These are phyloP conservation scores for Yarrowia galli DNA, from an alignment of 1,139 yeast species.

Conservation along the genomic window DNA sequence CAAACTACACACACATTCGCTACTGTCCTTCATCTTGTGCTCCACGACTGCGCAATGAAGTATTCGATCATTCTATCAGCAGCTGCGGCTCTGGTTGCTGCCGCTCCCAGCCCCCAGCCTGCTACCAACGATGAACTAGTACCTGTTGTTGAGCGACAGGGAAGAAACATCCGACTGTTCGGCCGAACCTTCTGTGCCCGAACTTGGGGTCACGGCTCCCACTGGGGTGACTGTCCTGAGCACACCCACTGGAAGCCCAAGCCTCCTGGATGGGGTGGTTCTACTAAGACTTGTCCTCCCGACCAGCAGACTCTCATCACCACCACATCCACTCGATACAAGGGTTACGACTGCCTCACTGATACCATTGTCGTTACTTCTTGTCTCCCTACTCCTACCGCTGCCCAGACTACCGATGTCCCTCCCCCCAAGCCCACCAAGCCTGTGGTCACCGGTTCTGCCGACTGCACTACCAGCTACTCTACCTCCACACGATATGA, in stretches of 20 bases:
- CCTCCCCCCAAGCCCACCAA: conserved; percentile 2
- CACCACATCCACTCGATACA: conserved; percentile 1
- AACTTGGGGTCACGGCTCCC: conserved; percentile 8
- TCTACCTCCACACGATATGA: conserved; percentile 2
- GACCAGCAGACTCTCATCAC: conserved; percentile 13
- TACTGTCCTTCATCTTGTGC: conserved; percentile 34
- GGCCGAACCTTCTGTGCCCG: conserved; percentile 22
- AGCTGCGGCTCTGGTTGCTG: conserved; percentile 23
- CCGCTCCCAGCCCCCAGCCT: conserved; percentile 30
- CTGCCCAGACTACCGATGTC: neutral
- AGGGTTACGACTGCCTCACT: conserved; percentile 26
- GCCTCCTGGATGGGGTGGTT: conserved; percentile 5
- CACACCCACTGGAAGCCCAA: conserved; percentile 13
- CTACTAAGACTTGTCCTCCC: conserved; percentile 11
- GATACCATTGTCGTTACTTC: conserved; percentile 8
- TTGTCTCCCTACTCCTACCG: conserved; percentile 9
- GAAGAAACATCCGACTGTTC: conserved; percentile 15
- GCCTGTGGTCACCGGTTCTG: neutral
- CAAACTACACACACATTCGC: conserved; percentile 15
- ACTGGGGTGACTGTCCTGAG: conserved; percentile 20
- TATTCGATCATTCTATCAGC: conserved; percentile 28
- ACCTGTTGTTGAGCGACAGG: conserved; percentile 35
- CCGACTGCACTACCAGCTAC: conserved; percentile 1
- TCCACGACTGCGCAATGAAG: conserved; percentile 33
- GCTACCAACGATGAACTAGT: conserved; percentile 4